Conservation (phyloP, 2,329 filamentous ascomycete species). For the Graphilbum ipis-grandicollis region DNA sequence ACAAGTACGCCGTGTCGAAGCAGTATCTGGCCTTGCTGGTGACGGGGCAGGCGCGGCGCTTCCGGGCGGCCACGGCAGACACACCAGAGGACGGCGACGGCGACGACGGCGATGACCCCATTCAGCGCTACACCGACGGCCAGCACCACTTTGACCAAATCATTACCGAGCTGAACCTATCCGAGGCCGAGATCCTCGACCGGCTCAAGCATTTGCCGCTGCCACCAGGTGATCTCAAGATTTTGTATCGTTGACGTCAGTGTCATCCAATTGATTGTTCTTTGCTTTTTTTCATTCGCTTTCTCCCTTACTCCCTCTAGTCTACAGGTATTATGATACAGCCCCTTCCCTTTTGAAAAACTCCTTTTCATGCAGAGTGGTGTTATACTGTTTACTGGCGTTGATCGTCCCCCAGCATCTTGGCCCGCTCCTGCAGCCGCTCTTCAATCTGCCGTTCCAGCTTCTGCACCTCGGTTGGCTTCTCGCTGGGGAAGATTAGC, state of each 20-base stretch:
- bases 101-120: conserved; percentile 19
- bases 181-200: conserved; percentile 52
- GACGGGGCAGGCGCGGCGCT: conserved; percentile 29
- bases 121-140: conserved; percentile 57
- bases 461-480: conserved; percentile 6
- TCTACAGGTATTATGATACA: too few relatives aligned
- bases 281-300: too few relatives aligned
- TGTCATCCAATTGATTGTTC: too few relatives aligned
- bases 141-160: conserved; percentile 68
- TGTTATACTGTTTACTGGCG: too few relatives aligned
- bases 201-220: conserved; percentile 41
- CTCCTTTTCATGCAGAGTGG: too few relatives aligned
- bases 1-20: conserved; percentile 70
- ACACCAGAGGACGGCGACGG: background rate
- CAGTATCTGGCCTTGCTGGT: conserved; percentile 40
- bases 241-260: conserved; percentile 34
- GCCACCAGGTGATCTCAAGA: conserved; percentile 32
- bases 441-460: conserved; percentile 10
- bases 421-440: conserved; percentile 1
- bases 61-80: too few relatives aligned
- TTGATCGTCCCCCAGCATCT: too few relatives aligned
- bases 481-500: conserved; percentile 12
- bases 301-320: too few relatives aligned
- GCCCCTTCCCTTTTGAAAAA: too few relatives aligned
- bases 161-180: conserved; percentile 56